Percentiles rank a stretch among this genome's conserved stretches.
Evolutionary conservation across 345 rosid genomes (phyloP).

Genomic region (Bruguiera sexangula): DNA sequence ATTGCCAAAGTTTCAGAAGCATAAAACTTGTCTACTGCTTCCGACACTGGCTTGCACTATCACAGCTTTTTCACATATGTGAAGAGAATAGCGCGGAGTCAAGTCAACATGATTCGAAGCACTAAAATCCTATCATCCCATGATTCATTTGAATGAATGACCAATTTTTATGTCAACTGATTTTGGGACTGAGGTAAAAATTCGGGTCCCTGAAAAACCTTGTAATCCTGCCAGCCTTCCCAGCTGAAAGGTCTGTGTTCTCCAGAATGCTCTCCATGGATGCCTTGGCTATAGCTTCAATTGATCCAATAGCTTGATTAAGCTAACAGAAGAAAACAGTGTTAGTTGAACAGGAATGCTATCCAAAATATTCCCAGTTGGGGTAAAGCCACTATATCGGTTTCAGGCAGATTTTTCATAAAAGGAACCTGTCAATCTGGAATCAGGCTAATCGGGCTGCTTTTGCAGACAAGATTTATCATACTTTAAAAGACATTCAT

Average conservation of each 20-base stretch:
- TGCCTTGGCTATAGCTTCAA: slow-evolving; percentile 79
- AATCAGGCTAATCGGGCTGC: too few relatives aligned
- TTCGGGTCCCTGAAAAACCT: slow-evolving; percentile 78
- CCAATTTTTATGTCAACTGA: slow-evolving; percentile 32
- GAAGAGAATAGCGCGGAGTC: neutral
- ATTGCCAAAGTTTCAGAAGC: too few relatives aligned
- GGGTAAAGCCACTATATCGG: too few relatives aligned
- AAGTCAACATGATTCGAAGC: neutral
- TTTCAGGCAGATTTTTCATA: too few relatives aligned
- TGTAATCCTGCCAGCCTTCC: slow-evolving; percentile 59
- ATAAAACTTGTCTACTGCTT: too few relatives aligned
- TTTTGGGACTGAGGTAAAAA: slow-evolving; percentile 61
- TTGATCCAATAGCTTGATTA: slow-evolving; percentile 82
- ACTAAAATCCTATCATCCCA: neutral
- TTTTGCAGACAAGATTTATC: too few relatives aligned
- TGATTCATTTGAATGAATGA: neutral
- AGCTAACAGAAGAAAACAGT: slow-evolving; percentile 43
- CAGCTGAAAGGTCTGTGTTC: slow-evolving; percentile 78
- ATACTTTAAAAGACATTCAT: too few relatives aligned
- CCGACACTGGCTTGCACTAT: too few relatives aligned
- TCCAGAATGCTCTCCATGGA: slow-evolving; percentile 66
- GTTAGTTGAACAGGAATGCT: neutral
- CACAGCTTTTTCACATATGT: too few relatives aligned
- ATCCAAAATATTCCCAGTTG: too few relatives aligned
- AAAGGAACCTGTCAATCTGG: too few relatives aligned